Percentiles rank a stretch among this genome's conserved stretches.
Evolutionary conservation across 805 yeast genomes (phyloP).

Genomic region (Nakazawaea anatomiae): DNA sequence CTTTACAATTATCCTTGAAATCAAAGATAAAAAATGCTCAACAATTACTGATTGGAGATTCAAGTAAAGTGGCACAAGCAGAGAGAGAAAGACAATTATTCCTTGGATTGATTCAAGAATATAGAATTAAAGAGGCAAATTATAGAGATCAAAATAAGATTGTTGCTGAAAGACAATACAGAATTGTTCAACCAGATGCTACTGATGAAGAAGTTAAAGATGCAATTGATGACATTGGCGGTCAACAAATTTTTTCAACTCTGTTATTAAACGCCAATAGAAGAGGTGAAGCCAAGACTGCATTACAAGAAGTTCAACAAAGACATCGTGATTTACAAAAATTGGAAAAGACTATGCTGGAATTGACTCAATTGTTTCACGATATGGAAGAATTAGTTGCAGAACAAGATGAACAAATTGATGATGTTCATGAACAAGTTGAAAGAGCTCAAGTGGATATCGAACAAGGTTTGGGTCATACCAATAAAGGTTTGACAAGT

Average conservation of each 20-base stretch:
- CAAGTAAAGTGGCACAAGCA: slow-evolving; percentile 84
- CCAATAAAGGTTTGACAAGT: slow-evolving; percentile 79
- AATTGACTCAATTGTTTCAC: slow-evolving; percentile 87
- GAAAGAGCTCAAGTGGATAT: slow-evolving; percentile 82
- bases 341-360: slow-evolving; percentile 93
- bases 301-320: slow-evolving; percentile 89
- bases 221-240: slow-evolving; percentile 78
- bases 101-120: slow-evolving; percentile 79
- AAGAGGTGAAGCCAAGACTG: slow-evolving; percentile 93
- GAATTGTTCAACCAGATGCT: slow-evolving; percentile 82
- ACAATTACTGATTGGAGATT: slow-evolving; percentile 61
- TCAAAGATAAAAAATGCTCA: slow-evolving; percentile 72
- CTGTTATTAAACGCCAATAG: slow-evolving; percentile 83
- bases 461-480: slow-evolving; percentile 92
- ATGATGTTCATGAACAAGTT: slow-evolving; percentile 76
- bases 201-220: slow-evolving; percentile 77
- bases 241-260: slow-evolving; percentile 91
- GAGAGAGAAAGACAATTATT: slow-evolving; percentile 83
- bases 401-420: slow-evolving; percentile 87
- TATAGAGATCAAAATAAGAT: slow-evolving; percentile 78
- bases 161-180: slow-evolving; percentile 90
- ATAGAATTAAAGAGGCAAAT: slow-evolving; percentile 79
- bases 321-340: slow-evolving; percentile 93
- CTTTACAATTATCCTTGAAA: slow-evolving; percentile 68
- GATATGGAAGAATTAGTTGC: slow-evolving; percentile 96